A percentile compares a stretch with the other conserved stretches of the same genome.
These are phyloP conservation scores for Hemisphaericaspora lyxosophila DNA, from an alignment of 1,139 yeast genomes.

Conservation along the genomic window DNA sequence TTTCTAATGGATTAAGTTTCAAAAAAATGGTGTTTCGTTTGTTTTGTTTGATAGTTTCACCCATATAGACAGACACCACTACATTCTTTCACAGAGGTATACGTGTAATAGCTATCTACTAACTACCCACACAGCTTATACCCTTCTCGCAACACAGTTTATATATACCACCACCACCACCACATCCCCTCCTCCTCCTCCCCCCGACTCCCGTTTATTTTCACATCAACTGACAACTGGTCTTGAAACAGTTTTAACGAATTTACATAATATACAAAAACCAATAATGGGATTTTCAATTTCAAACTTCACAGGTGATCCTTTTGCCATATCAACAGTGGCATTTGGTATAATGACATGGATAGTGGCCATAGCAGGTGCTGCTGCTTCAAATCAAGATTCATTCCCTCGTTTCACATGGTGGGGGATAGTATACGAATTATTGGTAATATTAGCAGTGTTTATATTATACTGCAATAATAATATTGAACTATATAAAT, in stretches of 20 bases:
- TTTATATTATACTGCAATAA: conserved; percentile 64
- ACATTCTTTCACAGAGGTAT: not conserved
- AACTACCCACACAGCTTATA: too few species aligned
- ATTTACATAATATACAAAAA: conserved; percentile 2
- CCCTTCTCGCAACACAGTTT: not conserved
- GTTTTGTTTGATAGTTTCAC: too few species aligned
- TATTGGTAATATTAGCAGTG: conserved; percentile 56
- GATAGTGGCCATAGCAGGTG: conserved; percentile 86
- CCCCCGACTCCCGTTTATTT: not conserved
- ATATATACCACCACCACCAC: not conserved
- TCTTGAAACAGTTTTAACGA: not conserved
- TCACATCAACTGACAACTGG: not conserved
- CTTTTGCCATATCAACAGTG: conserved; percentile 68
- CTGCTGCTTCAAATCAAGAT: conserved; percentile 57
- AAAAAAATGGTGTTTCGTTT: too few species aligned
- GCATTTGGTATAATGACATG: conserved; percentile 67
- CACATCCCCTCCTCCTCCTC: not conserved
- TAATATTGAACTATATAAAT: conserved; percentile 68
- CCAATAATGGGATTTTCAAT: conserved; percentile 46
- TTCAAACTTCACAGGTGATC: conserved; percentile 62
- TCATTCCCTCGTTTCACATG: conserved; percentile 81
- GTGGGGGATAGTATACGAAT: conserved; percentile 95
- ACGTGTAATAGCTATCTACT: too few species aligned
- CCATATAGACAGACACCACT: too few species aligned
- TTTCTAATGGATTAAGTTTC: too few species aligned